Evolutionary conservation across 202 grass and related monocot species (phyloP).

Genomic region (Panicum virgatum): DNA sequence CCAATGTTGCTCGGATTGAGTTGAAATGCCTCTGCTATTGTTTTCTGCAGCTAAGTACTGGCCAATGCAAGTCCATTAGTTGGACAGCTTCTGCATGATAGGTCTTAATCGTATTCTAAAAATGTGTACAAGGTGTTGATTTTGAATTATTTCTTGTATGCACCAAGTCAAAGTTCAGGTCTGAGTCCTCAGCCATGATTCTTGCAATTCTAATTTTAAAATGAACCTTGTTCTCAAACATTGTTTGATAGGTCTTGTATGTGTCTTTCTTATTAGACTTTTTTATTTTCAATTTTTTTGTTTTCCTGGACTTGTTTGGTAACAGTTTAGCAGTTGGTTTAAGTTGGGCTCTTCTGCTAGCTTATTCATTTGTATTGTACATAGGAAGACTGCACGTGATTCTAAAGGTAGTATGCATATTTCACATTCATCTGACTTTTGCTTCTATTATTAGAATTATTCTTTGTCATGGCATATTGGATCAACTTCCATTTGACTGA

Average conservation of each 20-base stretch:
- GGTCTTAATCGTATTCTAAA: not conserved
- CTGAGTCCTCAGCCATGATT: not conserved
- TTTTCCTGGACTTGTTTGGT: not conserved
- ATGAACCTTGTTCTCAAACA: not conserved
- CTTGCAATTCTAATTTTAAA: not conserved
- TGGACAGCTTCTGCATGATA: not conserved
- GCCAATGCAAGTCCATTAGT: not conserved
- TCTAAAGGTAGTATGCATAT: constrained; percentile 18
- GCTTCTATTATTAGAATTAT: constrained; percentile 21
- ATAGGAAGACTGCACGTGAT: constrained; percentile 3
- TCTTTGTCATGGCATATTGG: constrained; percentile 17
- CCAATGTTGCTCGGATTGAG: not conserved
- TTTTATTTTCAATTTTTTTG: not conserved
- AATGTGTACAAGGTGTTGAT: not conserved
- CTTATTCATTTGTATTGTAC: constrained; percentile 17
- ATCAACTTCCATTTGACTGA: constrained; percentile 49
- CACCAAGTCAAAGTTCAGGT: not conserved
- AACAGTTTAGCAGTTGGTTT: not conserved
- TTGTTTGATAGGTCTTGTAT: not conserved
- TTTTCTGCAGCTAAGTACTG: not conserved
- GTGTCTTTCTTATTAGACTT: not conserved
- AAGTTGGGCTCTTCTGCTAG: not conserved
- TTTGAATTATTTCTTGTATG: constrained; percentile 5
- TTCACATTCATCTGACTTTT: constrained; percentile 23
- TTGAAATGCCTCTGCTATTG: not conserved